Evolutionary conservation across 1,284 basidiomycete genomes (phyloP).

Genomic region (Papiliotrema terrestris): DNA sequence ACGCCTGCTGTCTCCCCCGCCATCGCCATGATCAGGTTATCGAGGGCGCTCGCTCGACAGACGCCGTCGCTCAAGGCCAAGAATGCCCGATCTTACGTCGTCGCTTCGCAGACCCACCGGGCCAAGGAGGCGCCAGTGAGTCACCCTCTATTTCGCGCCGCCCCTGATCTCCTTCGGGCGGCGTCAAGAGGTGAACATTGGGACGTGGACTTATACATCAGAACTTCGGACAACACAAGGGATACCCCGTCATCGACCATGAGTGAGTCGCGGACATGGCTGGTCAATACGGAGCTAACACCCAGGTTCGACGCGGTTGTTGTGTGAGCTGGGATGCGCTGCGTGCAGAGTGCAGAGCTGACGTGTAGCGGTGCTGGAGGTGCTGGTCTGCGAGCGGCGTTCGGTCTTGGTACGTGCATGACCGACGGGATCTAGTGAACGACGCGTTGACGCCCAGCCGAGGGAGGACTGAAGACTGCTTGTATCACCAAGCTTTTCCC

Average conservation of each 20-base stretch:
- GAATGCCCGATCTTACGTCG: constrained; percentile 33
- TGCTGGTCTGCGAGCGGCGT: constrained; percentile 95
- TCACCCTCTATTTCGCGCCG: constrained; percentile 4
- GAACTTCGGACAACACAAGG: constrained; percentile 49
- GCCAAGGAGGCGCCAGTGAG: constrained; percentile 47
- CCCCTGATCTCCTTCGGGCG: background rate
- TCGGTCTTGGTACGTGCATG: constrained; percentile 64
- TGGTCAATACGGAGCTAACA: constrained; percentile 7
- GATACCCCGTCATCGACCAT: constrained; percentile 94
- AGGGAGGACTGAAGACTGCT: constrained; percentile 96
- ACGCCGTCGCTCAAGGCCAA: constrained; percentile 10
- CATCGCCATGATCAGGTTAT: constrained; percentile 29
- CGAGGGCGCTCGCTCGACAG: constrained; percentile 20
- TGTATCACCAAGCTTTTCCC: constrained; percentile 99
- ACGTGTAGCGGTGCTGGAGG: constrained; percentile 83
- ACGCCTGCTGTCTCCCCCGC: background rate
- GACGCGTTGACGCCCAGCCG: constrained; percentile 56
- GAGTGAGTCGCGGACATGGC: constrained; percentile 40
- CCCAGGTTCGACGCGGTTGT: constrained; percentile 89
- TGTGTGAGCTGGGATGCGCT: constrained; percentile 60
- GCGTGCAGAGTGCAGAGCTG: background rate
- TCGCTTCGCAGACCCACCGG: constrained; percentile 40
- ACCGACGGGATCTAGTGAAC: background rate
- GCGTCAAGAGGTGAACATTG: background rate
- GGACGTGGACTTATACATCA: constrained; percentile 11